phyloP scores from a whole-genome alignment of 1,284 basidiomycete species.

The Sphagnurus paluster region DNA sequence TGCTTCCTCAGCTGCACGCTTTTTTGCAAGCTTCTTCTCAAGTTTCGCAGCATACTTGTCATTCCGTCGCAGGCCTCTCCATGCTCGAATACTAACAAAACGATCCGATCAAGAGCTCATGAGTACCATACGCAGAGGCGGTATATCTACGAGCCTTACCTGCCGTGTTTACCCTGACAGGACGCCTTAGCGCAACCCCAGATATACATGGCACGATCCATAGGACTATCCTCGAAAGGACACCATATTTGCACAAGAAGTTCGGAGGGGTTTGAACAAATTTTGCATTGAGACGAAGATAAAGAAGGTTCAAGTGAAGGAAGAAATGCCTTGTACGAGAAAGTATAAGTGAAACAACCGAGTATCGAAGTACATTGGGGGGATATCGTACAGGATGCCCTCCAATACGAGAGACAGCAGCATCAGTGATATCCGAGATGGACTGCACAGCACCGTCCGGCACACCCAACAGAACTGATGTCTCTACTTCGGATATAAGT shows the following conservation, averaged over 20 bases:
- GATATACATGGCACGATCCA: constrained; percentile 78
- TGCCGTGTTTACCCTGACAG: constrained; percentile 74
- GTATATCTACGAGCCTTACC: constrained; percentile 45
- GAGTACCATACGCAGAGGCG: constrained; percentile 8
- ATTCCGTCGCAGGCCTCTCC: constrained; percentile 72
- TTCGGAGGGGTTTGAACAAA: constrained; percentile 71
- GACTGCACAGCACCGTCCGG: constrained; percentile 69
- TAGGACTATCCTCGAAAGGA: constrained; percentile 77
- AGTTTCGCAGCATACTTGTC: constrained; percentile 71
- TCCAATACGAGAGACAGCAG: constrained; percentile 81
- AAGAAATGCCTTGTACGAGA: constrained; percentile 53
- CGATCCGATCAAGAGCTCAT: constrained; percentile 4
- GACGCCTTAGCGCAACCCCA: constrained; percentile 71
- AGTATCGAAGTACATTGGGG: constrained; percentile 37
- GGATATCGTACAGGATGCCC: constrained; percentile 78
- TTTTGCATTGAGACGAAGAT: constrained; percentile 63
- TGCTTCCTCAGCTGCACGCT: constrained; percentile 39
- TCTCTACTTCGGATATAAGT: constrained; percentile 54
- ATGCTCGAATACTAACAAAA: constrained; percentile 66
- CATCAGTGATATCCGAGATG: constrained; percentile 61
- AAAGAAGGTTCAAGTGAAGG: constrained; percentile 53
- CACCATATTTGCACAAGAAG: constrained; percentile 84
- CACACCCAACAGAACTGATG: constrained; percentile 72
- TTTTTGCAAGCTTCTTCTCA: constrained; percentile 41
- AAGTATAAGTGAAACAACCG: constrained; percentile 35